Conservation (phyloP, 352 stramenopile genomes). For the Pythium folliculosum region DNA sequence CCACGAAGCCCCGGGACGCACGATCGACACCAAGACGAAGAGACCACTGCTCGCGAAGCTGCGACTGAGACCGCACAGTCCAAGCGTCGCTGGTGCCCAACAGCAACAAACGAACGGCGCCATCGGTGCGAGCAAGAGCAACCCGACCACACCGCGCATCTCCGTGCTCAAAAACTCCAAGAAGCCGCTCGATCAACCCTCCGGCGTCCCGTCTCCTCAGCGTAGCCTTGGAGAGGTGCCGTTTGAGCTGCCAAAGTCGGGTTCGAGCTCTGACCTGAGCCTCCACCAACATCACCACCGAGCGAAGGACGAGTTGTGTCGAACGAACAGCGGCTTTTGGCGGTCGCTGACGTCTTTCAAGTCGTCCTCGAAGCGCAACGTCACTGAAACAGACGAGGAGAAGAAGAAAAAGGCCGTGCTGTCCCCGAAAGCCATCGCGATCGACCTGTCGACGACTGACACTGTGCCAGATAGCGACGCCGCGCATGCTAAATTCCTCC, state of each 20-base stretch:
- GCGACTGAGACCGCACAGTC: slow-evolving; percentile 51
- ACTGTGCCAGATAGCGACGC: background rate
- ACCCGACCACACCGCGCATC: slow-evolving; percentile 9
- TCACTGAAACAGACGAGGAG: slow-evolving; percentile 11
- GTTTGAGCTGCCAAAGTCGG: slow-evolving; percentile 1
- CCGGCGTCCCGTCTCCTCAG: too few relatives aligned
- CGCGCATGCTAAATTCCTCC: slow-evolving; percentile 4
- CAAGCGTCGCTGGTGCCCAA: slow-evolving; percentile 10
- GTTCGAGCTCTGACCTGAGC: background rate
- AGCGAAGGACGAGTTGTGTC: background rate
- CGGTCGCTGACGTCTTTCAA: slow-evolving; percentile 20
- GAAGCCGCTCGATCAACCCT: background rate
- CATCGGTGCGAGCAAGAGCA: background rate
- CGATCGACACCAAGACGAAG: slow-evolving; percentile 18
- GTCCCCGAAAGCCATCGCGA: slow-evolving; percentile 18
- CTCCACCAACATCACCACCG: background rate
- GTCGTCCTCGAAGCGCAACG: slow-evolving; percentile 10
- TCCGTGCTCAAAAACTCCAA: slow-evolving; percentile 6
- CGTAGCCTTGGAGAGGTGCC: too few relatives aligned
- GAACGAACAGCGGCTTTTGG: slow-evolving; percentile 8
- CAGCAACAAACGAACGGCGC: background rate
- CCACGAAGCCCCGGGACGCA: background rate
- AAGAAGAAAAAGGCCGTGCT: slow-evolving; percentile 17
- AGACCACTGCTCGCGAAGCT: slow-evolving; percentile 59
- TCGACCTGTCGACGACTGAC: slow-evolving; percentile 17